Evolutionary conservation across 75 land plant genomes (phyloP).

Genomic region (Ceratopteris richardii): DNA sequence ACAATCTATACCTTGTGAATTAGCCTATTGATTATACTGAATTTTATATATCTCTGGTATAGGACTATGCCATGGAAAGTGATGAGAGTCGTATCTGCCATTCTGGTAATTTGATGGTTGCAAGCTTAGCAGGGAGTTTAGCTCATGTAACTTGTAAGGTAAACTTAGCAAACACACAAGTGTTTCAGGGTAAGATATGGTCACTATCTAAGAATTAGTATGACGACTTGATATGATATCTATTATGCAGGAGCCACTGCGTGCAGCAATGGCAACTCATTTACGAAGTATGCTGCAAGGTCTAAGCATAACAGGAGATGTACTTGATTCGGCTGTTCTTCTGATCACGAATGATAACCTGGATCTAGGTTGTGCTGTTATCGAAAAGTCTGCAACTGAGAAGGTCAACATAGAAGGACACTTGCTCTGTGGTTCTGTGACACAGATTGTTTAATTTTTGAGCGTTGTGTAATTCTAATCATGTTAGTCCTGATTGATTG

Average conservation of each 20-base stretch:
- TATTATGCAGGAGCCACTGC: constrained; percentile 76
- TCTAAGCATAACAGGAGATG: constrained; percentile 34
- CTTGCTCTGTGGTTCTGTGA: too few species aligned
- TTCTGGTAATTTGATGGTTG: constrained; percentile 91
- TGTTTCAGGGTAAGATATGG: too few species aligned
- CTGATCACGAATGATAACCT: constrained; percentile 88
- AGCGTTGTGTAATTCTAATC: too few species aligned
- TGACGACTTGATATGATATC: background rate
- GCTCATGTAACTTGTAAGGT: constrained; percentile 99
- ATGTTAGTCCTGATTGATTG: background rate
- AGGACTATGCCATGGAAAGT: constrained; percentile 96
- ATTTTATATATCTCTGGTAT: background rate
- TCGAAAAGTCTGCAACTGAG: constrained; percentile 90
- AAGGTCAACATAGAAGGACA: constrained; percentile 46
- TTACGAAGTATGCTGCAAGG: constrained; percentile 53
- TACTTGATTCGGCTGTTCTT: constrained; percentile 68
- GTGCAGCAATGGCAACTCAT: constrained; percentile 66
- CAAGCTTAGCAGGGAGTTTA: constrained; percentile 90
- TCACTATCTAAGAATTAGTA: too few species aligned
- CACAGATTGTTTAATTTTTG: too few species aligned
- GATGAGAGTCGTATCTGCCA: constrained; percentile 71
- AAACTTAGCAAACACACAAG: background rate
- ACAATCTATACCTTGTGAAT: too few species aligned
- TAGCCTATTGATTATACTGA: too few species aligned
- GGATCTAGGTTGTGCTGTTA: constrained; percentile 88